A percentile compares a stretch with the other conserved stretches of the same genome.
phyloP scores from a whole-genome alignment of 2,329 filamentous ascomycete genomes.

The Penicillium sp. region DNA sequence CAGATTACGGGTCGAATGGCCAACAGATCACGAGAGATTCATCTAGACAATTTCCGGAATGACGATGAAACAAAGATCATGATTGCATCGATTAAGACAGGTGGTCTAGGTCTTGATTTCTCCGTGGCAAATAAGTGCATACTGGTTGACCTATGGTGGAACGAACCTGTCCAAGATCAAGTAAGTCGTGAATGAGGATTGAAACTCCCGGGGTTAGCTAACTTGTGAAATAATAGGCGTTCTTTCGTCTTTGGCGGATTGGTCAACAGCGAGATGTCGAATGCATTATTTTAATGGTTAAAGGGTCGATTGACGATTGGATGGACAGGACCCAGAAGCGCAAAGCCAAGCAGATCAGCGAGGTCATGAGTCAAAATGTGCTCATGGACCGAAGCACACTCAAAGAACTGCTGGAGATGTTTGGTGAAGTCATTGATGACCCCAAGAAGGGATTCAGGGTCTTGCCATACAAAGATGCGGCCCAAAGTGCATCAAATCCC shows the following conservation, averaged over 20 bases:
- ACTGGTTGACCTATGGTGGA: constrained; percentile 62
- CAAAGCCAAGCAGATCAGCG: constrained; percentile 46
- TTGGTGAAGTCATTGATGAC: constrained; percentile 11
- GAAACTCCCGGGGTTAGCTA: neutral
- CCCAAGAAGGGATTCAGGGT: neutral
- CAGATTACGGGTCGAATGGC: constrained; percentile 53
- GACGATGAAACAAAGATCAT: constrained; percentile 48
- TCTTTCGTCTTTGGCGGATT: constrained; percentile 63
- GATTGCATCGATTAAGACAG: constrained; percentile 57
- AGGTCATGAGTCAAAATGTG: constrained; percentile 25
- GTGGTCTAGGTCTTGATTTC: constrained; percentile 60
- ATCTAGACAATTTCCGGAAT: constrained; percentile 49
- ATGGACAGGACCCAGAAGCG: constrained; percentile 56
- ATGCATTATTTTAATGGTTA: constrained; percentile 58
- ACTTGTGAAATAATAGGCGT: constrained; percentile 35
- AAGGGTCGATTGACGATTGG: constrained; percentile 58
- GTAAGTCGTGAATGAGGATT: constrained; percentile 28
- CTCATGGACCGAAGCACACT: constrained; percentile 18
- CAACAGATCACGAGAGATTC: constrained; percentile 45
- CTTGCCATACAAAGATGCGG: neutral
- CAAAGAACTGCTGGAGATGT: constrained; percentile 27
- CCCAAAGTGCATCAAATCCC: neutral
- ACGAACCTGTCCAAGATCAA: constrained; percentile 61
- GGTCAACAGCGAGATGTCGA: constrained; percentile 63
- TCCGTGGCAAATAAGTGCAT: constrained; percentile 61